Percentiles rank a stretch among this genome's conserved stretches.
Evolutionary conservation across 768 basidiomycete species (phyloP).

Genomic region (Lactarius quietus): DNA sequence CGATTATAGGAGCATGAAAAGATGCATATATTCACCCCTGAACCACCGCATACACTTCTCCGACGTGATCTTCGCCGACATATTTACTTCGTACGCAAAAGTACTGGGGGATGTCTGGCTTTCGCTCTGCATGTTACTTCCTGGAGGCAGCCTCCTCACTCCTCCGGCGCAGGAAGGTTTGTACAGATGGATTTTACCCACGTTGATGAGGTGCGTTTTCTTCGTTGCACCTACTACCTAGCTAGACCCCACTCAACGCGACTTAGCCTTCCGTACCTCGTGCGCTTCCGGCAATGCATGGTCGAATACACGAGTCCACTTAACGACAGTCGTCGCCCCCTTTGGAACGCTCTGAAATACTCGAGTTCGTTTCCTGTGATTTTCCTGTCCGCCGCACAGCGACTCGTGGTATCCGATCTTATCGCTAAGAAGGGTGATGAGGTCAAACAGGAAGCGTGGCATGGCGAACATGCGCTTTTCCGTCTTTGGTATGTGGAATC

Average conservation of each 20-base stretch:
- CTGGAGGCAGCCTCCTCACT: slow-evolving; percentile 69
- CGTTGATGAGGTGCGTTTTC: slow-evolving; percentile 74
- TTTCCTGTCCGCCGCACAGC: slow-evolving; percentile 87
- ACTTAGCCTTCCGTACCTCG: slow-evolving; percentile 77
- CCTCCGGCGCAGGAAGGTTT: slow-evolving; percentile 61
- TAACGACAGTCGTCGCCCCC: slow-evolving; percentile 65
- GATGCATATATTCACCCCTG: slow-evolving; percentile 68
- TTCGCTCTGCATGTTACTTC: slow-evolving; percentile 80
- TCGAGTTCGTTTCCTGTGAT: slow-evolving; percentile 97
- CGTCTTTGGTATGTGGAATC: slow-evolving; percentile 61
- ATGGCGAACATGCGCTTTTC: slow-evolving; percentile 75
- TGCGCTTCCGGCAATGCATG: slow-evolving; percentile 93
- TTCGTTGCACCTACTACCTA: background rate
- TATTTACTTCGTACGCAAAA: slow-evolving; percentile 95
- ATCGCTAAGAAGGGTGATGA: slow-evolving; percentile 46
- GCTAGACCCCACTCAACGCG: slow-evolving; percentile 3
- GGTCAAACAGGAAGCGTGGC: slow-evolving; percentile 52
- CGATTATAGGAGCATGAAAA: slow-evolving; percentile 54
- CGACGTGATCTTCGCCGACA: slow-evolving; percentile 92
- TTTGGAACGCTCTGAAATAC: slow-evolving; percentile 94
- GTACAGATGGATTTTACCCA: slow-evolving; percentile 72
- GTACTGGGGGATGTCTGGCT: slow-evolving; percentile 94
- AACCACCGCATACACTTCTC: slow-evolving; percentile 73
- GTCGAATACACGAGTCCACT: slow-evolving; percentile 68
- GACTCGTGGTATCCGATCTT: slow-evolving; percentile 61